phyloP scores from a whole-genome alignment of 2,329 filamentous ascomycete species.

The Rhinocladiella similis region DNA sequence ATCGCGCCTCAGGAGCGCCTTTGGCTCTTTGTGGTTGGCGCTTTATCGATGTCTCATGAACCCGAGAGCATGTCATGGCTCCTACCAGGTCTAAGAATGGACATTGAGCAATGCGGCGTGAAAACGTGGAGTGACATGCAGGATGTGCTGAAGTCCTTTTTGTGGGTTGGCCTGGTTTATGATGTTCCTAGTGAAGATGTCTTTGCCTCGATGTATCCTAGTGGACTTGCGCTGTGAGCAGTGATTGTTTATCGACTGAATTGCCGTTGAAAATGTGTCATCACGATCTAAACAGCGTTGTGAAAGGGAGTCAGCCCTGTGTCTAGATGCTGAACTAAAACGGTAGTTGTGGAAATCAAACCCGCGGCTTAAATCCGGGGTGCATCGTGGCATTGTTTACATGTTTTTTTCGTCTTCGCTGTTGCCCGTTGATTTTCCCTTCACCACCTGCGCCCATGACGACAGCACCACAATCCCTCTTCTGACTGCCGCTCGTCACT shows the following conservation, averaged over 20 bases:
- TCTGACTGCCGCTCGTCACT: not conserved
- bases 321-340: too few species aligned
- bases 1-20: constrained; percentile 6
- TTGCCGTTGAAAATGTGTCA: too few species aligned
- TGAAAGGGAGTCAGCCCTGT: not conserved
- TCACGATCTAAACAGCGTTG: too few species aligned
- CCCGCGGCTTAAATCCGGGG: too few species aligned
- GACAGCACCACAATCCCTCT: too few species aligned
- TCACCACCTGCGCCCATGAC: too few species aligned
- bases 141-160: constrained; percentile 30
- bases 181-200: constrained; percentile 32
- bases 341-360: too few species aligned
- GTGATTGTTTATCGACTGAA: too few species aligned
- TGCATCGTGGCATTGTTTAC: too few species aligned
- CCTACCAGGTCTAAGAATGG: not conserved
- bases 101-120: not conserved
- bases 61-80: constrained; percentile 13
- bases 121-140: constrained; percentile 23
- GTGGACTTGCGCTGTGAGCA: too few species aligned
- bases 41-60: constrained; percentile 11
- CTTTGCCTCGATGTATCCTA: constrained; percentile 9
- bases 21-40: constrained; percentile 29
- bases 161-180: constrained; percentile 37
- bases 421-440: too few species aligned
- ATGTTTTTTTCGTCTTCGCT: too few species aligned